A percentile compares a stretch with the other conserved stretches of the same genome.
phyloP scores from a whole-genome alignment of 306 rosid genomes.

The Ormosia emarginata region DNA sequence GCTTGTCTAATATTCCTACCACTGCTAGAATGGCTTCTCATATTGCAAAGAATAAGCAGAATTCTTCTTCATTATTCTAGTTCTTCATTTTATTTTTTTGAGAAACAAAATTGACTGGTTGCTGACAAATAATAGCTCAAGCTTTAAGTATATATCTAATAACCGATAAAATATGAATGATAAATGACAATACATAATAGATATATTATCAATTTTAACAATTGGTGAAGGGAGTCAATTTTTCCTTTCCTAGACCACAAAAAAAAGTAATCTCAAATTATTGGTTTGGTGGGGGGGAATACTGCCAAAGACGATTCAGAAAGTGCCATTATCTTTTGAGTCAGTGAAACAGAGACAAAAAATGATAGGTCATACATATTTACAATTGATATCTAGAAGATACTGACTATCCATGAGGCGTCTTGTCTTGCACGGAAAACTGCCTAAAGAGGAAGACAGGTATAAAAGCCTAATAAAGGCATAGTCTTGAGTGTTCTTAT shows the following conservation, averaged over 20 bases:
- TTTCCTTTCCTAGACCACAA: background rate
- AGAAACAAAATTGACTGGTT: background rate
- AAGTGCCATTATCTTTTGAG: background rate
- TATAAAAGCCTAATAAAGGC: background rate
- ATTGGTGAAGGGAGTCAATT: background rate
- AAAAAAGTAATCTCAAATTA: background rate
- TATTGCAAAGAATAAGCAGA: background rate
- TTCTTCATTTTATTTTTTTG: background rate
- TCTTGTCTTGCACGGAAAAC: background rate
- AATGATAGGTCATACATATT: background rate
- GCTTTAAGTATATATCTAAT: background rate
- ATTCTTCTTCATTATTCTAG: background rate
- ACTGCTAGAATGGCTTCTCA: background rate
- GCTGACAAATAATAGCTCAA: background rate
- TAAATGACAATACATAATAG: background rate
- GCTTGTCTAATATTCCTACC: background rate
- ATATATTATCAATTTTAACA: background rate
- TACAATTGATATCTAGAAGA: background rate
- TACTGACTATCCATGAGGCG: background rate
- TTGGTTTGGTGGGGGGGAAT: background rate
- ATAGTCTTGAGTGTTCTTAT: background rate
- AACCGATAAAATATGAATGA: background rate
- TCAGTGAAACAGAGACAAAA: background rate
- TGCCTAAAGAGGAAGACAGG: background rate
- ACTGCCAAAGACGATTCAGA: background rate